Percentiles rank a stretch among this genome's conserved stretches.
Conservation (phyloP, 2,329 filamentous ascomycete species). For the Aurifilum marmelostoma region DNA sequence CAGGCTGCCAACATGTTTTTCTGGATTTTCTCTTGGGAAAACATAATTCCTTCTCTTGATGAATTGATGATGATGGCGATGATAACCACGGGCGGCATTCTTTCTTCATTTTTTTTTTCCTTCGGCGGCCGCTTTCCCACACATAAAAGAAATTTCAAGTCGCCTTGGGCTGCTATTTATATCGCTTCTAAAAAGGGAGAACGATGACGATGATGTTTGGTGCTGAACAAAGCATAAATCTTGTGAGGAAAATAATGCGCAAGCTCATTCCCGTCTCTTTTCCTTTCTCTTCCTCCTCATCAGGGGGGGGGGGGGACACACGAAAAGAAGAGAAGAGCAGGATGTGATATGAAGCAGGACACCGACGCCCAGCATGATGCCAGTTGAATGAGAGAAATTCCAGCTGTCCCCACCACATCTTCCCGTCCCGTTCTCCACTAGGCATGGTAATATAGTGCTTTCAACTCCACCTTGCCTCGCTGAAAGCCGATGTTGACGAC, state of each 20-base stretch:
- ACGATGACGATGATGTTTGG: slow-evolving; percentile 2
- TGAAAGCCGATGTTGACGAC: neutral
- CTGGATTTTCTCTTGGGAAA: too few species aligned
- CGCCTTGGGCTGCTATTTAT: slow-evolving; percentile 16
- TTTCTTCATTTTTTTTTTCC: neutral
- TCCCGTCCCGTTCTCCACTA: neutral
- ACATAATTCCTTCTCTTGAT: neutral
- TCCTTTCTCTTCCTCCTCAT: too few species aligned
- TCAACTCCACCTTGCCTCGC: neutral
- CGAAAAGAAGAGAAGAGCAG: neutral
- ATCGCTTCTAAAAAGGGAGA: neutral
- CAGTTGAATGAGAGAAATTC: neutral
- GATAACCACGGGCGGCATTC: neutral
- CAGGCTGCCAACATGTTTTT: too few species aligned
- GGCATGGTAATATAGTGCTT: neutral
- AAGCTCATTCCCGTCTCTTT: neutral
- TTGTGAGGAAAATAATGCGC: neutral
- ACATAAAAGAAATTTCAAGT: neutral
- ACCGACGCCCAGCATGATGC: slow-evolving; percentile 9
- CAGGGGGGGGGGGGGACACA: too few species aligned
- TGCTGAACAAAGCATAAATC: neutral
- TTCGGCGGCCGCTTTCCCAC: neutral
- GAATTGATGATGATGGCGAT: neutral
- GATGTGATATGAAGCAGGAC: slow-evolving; percentile 9
- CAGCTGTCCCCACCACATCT: slow-evolving; percentile 4